A percentile compares a stretch with the other conserved stretches of the same genome.
phyloP scores from a whole-genome alignment of 1,139 yeast genomes.

The Trichomonascaceae sp. region DNA sequence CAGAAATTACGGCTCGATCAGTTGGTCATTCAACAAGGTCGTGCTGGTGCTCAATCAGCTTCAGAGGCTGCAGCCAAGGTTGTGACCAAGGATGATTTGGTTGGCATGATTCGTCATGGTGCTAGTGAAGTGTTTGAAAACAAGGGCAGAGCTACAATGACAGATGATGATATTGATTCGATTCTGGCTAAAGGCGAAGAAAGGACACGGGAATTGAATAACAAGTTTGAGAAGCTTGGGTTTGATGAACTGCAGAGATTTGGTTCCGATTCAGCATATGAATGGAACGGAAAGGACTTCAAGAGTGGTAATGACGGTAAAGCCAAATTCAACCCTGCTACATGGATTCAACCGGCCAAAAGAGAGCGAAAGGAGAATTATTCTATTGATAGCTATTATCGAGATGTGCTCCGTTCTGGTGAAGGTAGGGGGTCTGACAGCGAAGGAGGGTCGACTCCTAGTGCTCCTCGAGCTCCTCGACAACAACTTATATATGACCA shows the following conservation, averaged over 20 bases:
- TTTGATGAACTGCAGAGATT: slow-evolving; percentile 89
- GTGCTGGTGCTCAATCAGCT: slow-evolving; percentile 41
- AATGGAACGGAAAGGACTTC: slow-evolving; percentile 93
- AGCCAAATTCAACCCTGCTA: slow-evolving; percentile 27
- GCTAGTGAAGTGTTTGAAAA: slow-evolving; percentile 70
- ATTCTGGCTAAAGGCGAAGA: slow-evolving; percentile 73
- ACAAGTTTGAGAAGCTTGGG: slow-evolving; percentile 77
- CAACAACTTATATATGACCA: slow-evolving; percentile 70
- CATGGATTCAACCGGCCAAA: slow-evolving; percentile 81
- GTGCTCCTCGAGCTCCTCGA: slow-evolving; percentile 62
- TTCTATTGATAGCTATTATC: slow-evolving; percentile 81
- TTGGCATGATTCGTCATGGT: slow-evolving; percentile 96
- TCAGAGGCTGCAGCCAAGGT: slow-evolving; percentile 39
- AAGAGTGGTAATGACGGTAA: slow-evolving; percentile 35
- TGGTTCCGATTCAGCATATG: slow-evolving; percentile 85
- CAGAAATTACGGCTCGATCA: slow-evolving; percentile 90
- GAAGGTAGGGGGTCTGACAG: slow-evolving; percentile 12
- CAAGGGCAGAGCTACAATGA: slow-evolving; percentile 21
- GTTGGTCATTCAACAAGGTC: slow-evolving; percentile 91
- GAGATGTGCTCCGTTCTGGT: slow-evolving; percentile 50
- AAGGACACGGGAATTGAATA: slow-evolving; percentile 69
- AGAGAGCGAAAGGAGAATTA: slow-evolving; percentile 88
- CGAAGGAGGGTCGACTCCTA: slow-evolving; percentile 24
- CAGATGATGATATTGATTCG: slow-evolving; percentile 73
- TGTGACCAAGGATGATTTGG: slow-evolving; percentile 74